Evolutionary conservation across 371 early-diverging fungal genomes (phyloP).

Genomic region (Syncephalastrum sp.): DNA sequence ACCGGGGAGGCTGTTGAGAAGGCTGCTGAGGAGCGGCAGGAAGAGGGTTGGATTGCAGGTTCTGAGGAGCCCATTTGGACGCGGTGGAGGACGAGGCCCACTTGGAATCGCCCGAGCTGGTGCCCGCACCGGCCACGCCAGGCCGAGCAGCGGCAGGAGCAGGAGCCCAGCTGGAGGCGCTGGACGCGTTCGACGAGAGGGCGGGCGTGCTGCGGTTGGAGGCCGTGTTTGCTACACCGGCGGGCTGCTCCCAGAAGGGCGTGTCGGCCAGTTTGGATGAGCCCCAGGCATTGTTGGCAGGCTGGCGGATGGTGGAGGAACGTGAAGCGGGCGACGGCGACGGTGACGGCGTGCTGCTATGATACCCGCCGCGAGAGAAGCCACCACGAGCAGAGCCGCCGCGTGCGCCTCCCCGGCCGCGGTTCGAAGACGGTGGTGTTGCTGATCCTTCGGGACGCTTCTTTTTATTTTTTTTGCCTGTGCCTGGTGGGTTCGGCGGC

Average conservation of each 20-base stretch:
- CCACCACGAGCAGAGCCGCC: background rate
- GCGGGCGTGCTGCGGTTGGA: constrained; percentile 1
- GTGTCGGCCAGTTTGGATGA: constrained; percentile 21
- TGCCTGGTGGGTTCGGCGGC: constrained; percentile 17
- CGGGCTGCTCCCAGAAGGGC: constrained; percentile 40
- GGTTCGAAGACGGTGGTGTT: constrained; percentile 6
- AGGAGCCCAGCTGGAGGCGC: constrained; percentile 1
- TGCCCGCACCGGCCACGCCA: background rate
- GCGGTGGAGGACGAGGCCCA: constrained; percentile 8
- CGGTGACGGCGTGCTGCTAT: background rate
- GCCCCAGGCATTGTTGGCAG: constrained; percentile 26
- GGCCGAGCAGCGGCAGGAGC: constrained; percentile 2
- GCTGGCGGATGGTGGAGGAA: constrained; percentile 13
- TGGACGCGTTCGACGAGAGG: constrained; percentile 1
- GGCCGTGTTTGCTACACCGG: constrained; percentile 4
- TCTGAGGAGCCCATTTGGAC: constrained; percentile 10
- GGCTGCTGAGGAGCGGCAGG: background rate
- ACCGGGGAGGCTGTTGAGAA: constrained; percentile 2
- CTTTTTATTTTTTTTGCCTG: constrained; percentile 26
- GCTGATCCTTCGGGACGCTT: constrained; percentile 5
- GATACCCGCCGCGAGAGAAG: too few species aligned
- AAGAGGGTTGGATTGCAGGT: constrained; percentile 1
- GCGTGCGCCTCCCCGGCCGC: too few species aligned
- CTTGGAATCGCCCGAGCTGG: constrained; percentile 6
- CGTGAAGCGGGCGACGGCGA: background rate